phyloP scores from a whole-genome alignment of 2,329 filamentous ascomycete genomes.

The Coniochaeta sp. region DNA sequence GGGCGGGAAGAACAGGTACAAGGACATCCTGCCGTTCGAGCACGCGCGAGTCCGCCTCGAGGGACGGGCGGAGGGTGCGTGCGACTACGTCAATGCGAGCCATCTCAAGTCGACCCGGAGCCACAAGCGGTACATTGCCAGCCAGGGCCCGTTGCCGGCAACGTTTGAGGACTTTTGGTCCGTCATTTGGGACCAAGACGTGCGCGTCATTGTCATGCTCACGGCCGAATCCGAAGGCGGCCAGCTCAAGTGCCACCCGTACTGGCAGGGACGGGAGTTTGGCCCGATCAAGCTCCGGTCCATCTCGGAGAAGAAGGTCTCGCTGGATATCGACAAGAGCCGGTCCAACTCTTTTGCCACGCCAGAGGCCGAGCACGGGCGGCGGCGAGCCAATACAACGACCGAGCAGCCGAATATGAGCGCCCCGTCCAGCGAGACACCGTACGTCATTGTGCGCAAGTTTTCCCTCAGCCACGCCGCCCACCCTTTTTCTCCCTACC shows the following conservation, averaged over 20 bases:
- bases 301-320: slow-evolving; percentile 76
- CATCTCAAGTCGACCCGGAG: slow-evolving; percentile 73
- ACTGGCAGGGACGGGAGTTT: slow-evolving; percentile 78
- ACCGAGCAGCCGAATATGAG: slow-evolving; percentile 20
- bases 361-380: slow-evolving; percentile 32
- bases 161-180: slow-evolving; percentile 99
- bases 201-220: slow-evolving; percentile 91
- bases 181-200: slow-evolving; percentile 93
- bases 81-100: slow-evolving; percentile 95
- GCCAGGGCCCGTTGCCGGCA: slow-evolving; percentile 84
- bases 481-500: slow-evolving; percentile 76
- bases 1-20: slow-evolving; percentile 92
- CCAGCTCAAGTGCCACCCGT: slow-evolving; percentile 89
- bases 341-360: slow-evolving; percentile 27
- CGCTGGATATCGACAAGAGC: slow-evolving; percentile 60
- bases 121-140: slow-evolving; percentile 91
- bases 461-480: slow-evolving; percentile 73
- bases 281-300: slow-evolving; percentile 68
- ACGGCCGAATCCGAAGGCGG: slow-evolving; percentile 92
- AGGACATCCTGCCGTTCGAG: slow-evolving; percentile 95
- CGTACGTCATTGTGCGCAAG: slow-evolving; percentile 77
- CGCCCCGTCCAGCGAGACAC: slow-evolving; percentile 45
- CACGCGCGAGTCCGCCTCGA: slow-evolving; percentile 81
- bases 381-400: slow-evolving; percentile 48
- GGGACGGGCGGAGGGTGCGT: slow-evolving; percentile 57